Base-by-base conservation (phyloP, 352 stramenopile species). In the Globisporangium megalacanthum region DNA sequence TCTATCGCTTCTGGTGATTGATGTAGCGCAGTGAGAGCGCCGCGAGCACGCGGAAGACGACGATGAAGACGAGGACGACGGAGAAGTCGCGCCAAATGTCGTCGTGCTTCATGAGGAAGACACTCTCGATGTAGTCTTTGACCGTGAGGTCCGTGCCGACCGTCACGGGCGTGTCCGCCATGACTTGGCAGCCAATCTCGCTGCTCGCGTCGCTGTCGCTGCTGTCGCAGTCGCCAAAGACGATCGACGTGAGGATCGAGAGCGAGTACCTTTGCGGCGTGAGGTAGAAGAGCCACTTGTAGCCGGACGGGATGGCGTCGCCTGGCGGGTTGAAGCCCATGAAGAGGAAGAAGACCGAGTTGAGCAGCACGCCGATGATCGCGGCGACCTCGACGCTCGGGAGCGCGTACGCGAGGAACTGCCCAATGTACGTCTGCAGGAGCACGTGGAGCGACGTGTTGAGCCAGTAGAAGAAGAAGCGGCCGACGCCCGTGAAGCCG, bases 231-330 rank as follows among this genome's bases (percentile, higher is more conserved):
- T 78, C 62, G 9, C 64, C 64, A 20, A 79, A 84, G 2, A 79
- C 52, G 13, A 78, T 52, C 5, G 72, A 62, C 9, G 67, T 54
- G 1, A 87, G 46, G 7, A 64, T 52, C 19, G 77, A 65, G 49
- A 85, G 72, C 50, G 53, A 68, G 60, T 83, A 85, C 15, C 63
- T 74, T 1, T 66, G 73, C 7, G 75, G 75, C 2, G 71, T 73
- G 47, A 78, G 77, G 57, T 75, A 80, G 68, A 83, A 68, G 52
- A 86, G 69, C 76, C 74, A 86, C 56, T 74, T 77, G 63, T 85
- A 86, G 0, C 56, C 70, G 6, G 50, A 58, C 4, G 77, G 73
- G 46, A 83, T 82, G 22, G 66, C 61, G 49, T 58, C 67, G 1
- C 65, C 63, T 0, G 74, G 74, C 3, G 75, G 74, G 37, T 78